Conservation (phyloP, 106 monocot genomes). For the Alisma plantagoaquatica region DNA sequence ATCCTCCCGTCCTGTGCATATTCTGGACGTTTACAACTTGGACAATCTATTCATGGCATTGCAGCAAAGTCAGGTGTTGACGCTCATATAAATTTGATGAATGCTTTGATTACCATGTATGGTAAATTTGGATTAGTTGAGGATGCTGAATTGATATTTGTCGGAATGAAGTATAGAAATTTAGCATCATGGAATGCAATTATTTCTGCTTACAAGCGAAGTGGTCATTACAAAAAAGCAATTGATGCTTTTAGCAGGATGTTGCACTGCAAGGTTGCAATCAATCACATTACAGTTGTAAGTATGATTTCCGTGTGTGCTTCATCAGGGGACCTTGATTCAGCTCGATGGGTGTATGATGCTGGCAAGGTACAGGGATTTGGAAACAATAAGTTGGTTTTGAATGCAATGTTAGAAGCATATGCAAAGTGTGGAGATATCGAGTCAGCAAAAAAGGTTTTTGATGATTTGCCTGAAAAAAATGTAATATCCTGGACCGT, state of each 20-base stretch:
- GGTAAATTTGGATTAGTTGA: slow-evolving; percentile 3
- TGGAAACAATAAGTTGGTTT: neutral
- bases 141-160: neutral
- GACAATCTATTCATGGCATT: slow-evolving; percentile 3
- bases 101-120: slow-evolving; percentile 15
- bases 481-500: slow-evolving; percentile 13
- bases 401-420: slow-evolving; percentile 36
- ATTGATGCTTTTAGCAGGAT: slow-evolving; percentile 8
- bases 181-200: slow-evolving; percentile 12
- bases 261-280: neutral
- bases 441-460: slow-evolving; percentile 22
- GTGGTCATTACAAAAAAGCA: neutral
- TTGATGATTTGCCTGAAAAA: slow-evolving; percentile 6
- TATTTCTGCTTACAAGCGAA: slow-evolving; percentile 6
- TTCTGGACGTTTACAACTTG: neutral
- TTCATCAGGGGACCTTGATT: neutral
- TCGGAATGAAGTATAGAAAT: neutral
- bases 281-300: slow-evolving; percentile 7
- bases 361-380: neutral
- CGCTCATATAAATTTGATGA: neutral
- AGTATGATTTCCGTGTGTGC: slow-evolving; percentile 11
- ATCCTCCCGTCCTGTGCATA: slow-evolving; percentile 11
- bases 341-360: slow-evolving; percentile 2
- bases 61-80: slow-evolving; percentile 3
- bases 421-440: slow-evolving; percentile 81